Evolutionary conservation across 129 eudicot genomes (phyloP).

Genomic region (Chrysanthemum lavandulifolium): DNA sequence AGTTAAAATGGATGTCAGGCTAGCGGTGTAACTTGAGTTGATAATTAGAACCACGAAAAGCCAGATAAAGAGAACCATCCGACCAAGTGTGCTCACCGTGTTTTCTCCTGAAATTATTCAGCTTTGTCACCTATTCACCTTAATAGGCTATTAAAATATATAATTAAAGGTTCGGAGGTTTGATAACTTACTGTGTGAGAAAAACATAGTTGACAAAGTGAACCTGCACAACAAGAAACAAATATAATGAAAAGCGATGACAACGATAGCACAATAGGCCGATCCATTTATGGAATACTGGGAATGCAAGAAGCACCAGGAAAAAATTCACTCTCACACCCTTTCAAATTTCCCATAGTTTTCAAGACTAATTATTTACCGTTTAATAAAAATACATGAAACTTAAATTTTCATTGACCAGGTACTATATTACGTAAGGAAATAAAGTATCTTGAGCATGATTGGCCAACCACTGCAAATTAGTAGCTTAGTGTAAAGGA

Average conservation of each 20-base stretch:
- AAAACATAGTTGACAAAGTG: conserved; percentile 87
- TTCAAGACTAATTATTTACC: background rate
- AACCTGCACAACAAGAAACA: conserved; percentile 61
- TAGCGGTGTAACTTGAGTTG: conserved; percentile 96
- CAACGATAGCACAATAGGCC: conserved; percentile 2
- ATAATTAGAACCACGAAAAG: conserved; percentile 81
- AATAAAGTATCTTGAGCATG: background rate
- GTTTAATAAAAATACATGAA: background rate
- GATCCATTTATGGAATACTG: background rate
- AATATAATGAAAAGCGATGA: conserved; percentile 5
- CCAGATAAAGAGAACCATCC: conserved; percentile 84
- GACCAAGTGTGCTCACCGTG: conserved; percentile 83
- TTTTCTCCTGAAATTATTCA: conserved; percentile 77
- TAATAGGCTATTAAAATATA: background rate
- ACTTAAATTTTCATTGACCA: background rate
- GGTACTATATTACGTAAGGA: background rate
- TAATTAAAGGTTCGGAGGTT: background rate
- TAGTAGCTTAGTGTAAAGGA: background rate
- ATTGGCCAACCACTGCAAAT: background rate
- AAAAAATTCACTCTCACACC: background rate
- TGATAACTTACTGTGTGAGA: conserved; percentile 79
- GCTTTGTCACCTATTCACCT: background rate
- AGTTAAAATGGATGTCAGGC: conserved; percentile 86
- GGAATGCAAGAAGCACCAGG: background rate
- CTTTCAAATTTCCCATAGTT: background rate